Evolutionary conservation across 768 basidiomycete species (phyloP).

Genomic region (Russula lepida): DNA sequence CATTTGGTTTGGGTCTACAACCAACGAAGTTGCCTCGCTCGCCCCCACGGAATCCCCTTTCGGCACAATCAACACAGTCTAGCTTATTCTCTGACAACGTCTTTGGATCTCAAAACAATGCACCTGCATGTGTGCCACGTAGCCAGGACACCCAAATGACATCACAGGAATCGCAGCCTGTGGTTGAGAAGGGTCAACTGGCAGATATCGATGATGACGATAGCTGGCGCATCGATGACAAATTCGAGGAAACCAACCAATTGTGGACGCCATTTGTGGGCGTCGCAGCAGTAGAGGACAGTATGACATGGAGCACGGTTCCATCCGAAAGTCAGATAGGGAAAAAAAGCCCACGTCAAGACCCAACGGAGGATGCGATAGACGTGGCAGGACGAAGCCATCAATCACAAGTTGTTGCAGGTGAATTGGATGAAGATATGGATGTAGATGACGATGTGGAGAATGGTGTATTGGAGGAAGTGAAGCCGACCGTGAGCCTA

Average conservation of each 20-base stretch:
- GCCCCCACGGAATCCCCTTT: slow-evolving; percentile 27
- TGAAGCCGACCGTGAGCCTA: slow-evolving; percentile 32
- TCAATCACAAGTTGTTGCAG: slow-evolving; percentile 6
- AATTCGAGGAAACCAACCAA: slow-evolving; percentile 41
- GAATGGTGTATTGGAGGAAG: slow-evolving; percentile 35
- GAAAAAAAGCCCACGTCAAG: slow-evolving; percentile 9
- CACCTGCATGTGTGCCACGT: slow-evolving; percentile 46
- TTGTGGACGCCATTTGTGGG: slow-evolving; percentile 53
- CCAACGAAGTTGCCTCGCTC: slow-evolving; percentile 17
- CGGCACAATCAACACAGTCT: slow-evolving; percentile 48
- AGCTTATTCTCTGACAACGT: slow-evolving; percentile 43
- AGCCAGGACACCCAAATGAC: slow-evolving; percentile 55
- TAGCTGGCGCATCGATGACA: slow-evolving; percentile 71
- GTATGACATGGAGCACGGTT: slow-evolving; percentile 66
- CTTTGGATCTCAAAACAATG: slow-evolving; percentile 40
- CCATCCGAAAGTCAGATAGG: slow-evolving; percentile 49
- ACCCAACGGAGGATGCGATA: slow-evolving; percentile 14
- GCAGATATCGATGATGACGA: slow-evolving; percentile 52
- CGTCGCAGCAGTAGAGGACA: slow-evolving; percentile 45
- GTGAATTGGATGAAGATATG: slow-evolving; percentile 27
- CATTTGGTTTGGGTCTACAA: slow-evolving; percentile 39
- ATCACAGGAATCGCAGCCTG: slow-evolving; percentile 21
- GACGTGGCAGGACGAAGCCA: background rate
- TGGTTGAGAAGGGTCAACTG: slow-evolving; percentile 22
- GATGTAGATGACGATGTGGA: slow-evolving; percentile 33